Evolutionary conservation across 1,284 basidiomycete species (phyloP).

Genomic region (Pyrrhoderma lamaoense): DNA sequence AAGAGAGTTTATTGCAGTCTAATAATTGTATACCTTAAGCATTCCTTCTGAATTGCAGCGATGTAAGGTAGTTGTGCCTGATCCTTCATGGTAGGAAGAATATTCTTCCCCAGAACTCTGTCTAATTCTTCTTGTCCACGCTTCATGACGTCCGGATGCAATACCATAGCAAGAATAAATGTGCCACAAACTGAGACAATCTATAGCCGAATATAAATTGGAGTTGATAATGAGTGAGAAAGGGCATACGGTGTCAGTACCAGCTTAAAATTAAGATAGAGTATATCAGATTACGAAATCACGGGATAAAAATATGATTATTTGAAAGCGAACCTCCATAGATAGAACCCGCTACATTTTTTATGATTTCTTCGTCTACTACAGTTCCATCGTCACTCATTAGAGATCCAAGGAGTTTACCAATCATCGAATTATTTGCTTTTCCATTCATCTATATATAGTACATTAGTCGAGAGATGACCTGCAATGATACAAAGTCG

Average conservation of each 20-base stretch:
- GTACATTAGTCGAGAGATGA: neutral
- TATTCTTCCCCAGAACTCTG: no score
- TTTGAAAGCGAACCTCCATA: slow-evolving; percentile 7
- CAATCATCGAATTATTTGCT: slow-evolving; percentile 11
- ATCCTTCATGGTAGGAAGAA: no score
- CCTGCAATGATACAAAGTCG: neutral
- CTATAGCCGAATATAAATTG: no score
- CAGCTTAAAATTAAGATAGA: neutral
- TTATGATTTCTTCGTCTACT: slow-evolving; percentile 3
- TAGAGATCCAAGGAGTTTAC: slow-evolving; percentile 10
- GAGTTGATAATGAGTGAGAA: no score
- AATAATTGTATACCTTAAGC: slow-evolving; percentile 10
- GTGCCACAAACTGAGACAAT: no score
- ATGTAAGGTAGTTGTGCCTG: no score
- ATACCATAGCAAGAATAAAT: no score
- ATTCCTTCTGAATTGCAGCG: no score
- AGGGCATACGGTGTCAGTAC: no score
- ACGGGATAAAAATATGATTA: no score
- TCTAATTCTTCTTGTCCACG: no score
- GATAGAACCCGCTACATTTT: neutral
- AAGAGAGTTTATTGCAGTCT: neutral
- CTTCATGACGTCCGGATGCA: no score
- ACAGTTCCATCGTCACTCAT: slow-evolving; percentile 1
- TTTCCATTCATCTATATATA: slow-evolving; percentile 1
- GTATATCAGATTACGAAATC: neutral